Conservation (phyloP, 495 filamentous ascomycete species). For the Hypoxylon cercidicola region DNA sequence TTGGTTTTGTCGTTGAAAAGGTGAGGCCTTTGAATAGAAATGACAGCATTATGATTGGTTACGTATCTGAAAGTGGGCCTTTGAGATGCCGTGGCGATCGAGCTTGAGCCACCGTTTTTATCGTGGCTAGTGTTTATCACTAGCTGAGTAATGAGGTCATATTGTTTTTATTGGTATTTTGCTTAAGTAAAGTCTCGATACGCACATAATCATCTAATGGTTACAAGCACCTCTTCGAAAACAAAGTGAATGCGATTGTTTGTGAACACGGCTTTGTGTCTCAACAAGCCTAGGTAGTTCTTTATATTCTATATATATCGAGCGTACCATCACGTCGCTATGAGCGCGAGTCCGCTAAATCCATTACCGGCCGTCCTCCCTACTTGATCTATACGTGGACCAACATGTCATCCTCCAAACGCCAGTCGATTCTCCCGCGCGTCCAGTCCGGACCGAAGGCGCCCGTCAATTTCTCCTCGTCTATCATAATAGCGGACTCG, state of each 20-base stretch:
- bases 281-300: no score
- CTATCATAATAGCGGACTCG: conserved; percentile 78
- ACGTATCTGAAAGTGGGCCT: conserved; percentile 15
- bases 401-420: conserved; percentile 57
- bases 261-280: not conserved
- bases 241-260: not conserved
- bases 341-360: conserved; percentile 18
- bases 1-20: conserved; percentile 36
- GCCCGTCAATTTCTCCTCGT: conserved; percentile 74
- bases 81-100: conserved; percentile 22
- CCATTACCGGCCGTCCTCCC: conserved; percentile 6
- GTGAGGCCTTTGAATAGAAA: conserved; percentile 50
- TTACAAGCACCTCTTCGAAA: not conserved
- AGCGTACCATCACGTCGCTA: conserved; percentile 4
- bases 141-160: conserved; percentile 41
- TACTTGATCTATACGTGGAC: not conserved
- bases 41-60: conserved; percentile 40
- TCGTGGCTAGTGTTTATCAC: conserved; percentile 13
- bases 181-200: not conserved
- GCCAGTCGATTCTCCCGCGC: conserved; percentile 61
- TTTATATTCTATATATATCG: not conserved
- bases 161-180: not conserved
- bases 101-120: conserved; percentile 30
- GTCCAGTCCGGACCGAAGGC: conserved; percentile 65
- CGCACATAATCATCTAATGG: conserved; percentile 1